Percentiles rank a stretch among this genome's conserved stretches.
Evolutionary conservation across 2,329 filamentous ascomycete species (phyloP).

Genomic region (Xylariaceae sp.): DNA sequence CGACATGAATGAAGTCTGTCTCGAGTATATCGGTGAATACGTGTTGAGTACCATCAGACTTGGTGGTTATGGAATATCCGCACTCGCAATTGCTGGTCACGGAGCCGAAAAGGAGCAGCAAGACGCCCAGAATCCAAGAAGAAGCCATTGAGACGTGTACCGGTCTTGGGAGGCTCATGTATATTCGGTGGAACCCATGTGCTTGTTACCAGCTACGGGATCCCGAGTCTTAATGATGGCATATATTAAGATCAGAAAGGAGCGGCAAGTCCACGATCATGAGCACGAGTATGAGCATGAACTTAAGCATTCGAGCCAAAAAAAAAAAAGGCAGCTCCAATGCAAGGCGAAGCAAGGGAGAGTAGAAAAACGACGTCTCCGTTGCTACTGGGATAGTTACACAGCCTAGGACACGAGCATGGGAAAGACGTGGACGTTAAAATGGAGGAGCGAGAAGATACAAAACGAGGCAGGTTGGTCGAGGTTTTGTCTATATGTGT

Average conservation of each 20-base stretch:
- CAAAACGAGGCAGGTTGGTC: neutral
- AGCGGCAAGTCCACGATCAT: conserved; percentile 16
- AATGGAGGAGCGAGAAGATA: neutral
- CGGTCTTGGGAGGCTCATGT: conserved; percentile 11
- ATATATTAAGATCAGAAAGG: conserved; percentile 12
- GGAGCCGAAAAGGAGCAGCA: conserved; percentile 28
- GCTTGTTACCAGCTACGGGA: neutral
- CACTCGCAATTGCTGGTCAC: conserved; percentile 68
- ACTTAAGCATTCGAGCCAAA: neutral
- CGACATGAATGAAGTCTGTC: conserved; percentile 70
- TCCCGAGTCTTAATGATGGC: neutral
- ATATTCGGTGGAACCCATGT: conserved; percentile 2
- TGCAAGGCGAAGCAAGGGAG: conserved; percentile 1
- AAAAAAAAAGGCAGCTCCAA: neutral
- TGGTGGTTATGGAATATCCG: conserved; percentile 67
- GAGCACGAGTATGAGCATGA: conserved; percentile 2
- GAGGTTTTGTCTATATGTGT: neutral
- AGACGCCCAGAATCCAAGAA: conserved; percentile 17
- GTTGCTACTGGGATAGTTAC: neutral
- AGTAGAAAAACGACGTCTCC: neutral
- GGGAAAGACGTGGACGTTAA: neutral
- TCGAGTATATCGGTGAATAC: conserved; percentile 75
- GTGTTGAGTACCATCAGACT: conserved; percentile 46
- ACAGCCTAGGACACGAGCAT: conserved; percentile 7
- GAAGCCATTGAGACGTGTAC: conserved; percentile 13